These are phyloP conservation scores for Yamadazyma diddensiae DNA, from an alignment of 1,139 yeast species.

Conservation along the genomic window DNA sequence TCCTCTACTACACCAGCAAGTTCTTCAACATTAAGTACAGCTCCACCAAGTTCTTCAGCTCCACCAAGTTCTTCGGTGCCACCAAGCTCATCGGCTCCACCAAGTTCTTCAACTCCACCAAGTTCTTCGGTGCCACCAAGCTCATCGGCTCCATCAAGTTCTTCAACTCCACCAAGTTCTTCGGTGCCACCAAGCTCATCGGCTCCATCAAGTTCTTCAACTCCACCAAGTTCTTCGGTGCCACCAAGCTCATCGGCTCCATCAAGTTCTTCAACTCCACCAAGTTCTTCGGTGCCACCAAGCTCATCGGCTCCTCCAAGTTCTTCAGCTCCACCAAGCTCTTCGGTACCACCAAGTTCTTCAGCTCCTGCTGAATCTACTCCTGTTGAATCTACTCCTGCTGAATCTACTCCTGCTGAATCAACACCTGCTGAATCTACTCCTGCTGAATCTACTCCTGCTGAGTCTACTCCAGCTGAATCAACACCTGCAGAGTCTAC, in stretches of 20 bases:
- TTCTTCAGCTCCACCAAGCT: conserved; percentile 1
- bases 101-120: background rate
- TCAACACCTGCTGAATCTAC: conserved; percentile 2
- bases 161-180: background rate
- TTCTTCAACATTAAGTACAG: conserved; percentile 2
- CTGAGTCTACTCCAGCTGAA: background rate
- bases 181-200: background rate
- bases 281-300: background rate
- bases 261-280: background rate
- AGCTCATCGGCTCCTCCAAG: background rate
- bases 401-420: background rate
- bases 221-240: conserved; percentile 2
- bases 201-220: background rate
- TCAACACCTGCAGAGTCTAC: conserved; percentile 1
- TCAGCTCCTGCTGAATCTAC: conserved; percentile 1
- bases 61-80: conserved; percentile 2
- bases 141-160: background rate
- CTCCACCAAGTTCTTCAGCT: conserved; percentile 2
- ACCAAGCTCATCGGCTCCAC: background rate
- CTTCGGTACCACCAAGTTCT: conserved; percentile 1
- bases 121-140: background rate
- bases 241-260: background rate
- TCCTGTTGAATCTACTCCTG: background rate
- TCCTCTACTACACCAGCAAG: conserved; percentile 1
- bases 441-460: background rate